A percentile compares a stretch with the other conserved stretches of the same genome.
phyloP scores from a whole-genome alignment of 768 basidiomycete species.

The Serendipita vermifera region DNA sequence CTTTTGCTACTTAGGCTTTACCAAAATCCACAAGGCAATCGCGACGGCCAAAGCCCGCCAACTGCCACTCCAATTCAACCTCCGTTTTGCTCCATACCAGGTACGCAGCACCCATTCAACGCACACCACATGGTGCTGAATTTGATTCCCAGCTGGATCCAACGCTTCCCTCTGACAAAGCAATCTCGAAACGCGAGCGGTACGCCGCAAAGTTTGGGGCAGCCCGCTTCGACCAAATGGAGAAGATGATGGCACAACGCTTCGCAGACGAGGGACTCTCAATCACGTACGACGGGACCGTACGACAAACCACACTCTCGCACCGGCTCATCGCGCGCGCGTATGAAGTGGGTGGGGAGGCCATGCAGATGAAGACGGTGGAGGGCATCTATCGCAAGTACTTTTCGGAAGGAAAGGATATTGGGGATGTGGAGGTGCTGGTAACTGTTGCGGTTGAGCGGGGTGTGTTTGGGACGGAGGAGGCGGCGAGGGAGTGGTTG shows the following conservation, averaged over 20 bases:
- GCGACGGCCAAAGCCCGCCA: background rate
- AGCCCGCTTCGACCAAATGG: background rate
- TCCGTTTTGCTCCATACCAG: background rate
- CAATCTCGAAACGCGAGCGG: background rate
- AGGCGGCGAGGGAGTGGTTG: constrained; percentile 54
- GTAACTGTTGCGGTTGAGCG: constrained; percentile 42
- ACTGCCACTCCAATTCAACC: background rate
- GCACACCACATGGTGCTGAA: too few relatives aligned
- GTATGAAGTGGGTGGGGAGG: constrained; percentile 45
- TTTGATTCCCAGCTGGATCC: background rate
- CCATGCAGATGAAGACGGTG: constrained; percentile 43
- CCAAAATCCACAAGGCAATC: background rate
- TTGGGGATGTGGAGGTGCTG: constrained; percentile 45
- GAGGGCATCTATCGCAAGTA: constrained; percentile 53
- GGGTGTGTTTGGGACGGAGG: constrained; percentile 43
- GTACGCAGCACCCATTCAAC: background rate
- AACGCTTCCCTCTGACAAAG: background rate
- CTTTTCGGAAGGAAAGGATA: constrained; percentile 51
- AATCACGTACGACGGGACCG: constrained; percentile 48
- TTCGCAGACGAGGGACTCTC: background rate
- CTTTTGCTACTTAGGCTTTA: background rate
- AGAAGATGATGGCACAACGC: background rate
- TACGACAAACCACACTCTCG: constrained; percentile 51
- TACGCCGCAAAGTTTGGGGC: background rate
- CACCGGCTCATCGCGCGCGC: constrained; percentile 65